These are phyloP conservation scores for Ganoderma lucidum DNA, from an alignment of 1,284 basidiomycete genomes.

Conservation along the genomic window DNA sequence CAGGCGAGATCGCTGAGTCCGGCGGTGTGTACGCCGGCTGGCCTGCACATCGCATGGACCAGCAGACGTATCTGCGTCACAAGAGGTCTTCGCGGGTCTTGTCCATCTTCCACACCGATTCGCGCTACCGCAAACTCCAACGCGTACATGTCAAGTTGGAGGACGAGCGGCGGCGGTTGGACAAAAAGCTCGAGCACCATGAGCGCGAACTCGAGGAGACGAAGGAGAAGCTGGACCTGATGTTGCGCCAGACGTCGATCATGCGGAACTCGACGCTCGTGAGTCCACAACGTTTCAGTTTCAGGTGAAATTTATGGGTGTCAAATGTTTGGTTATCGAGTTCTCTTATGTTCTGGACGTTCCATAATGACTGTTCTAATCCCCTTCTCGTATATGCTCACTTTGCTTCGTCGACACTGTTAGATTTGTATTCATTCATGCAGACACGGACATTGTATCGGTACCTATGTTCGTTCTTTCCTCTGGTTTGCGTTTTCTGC, in stretches of 20 bases:
- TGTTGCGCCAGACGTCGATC: constrained; percentile 24
- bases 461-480: neutral
- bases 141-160: constrained; percentile 25
- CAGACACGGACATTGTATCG: neutral
- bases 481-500: neutral
- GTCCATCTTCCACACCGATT: constrained; percentile 19
- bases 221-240: constrained; percentile 26
- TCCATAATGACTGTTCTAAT: neutral
- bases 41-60: constrained; percentile 44
- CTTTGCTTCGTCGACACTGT: neutral
- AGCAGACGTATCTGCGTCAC: constrained; percentile 23
- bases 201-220: constrained; percentile 28
- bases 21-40: constrained; percentile 51
- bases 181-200: constrained; percentile 26
- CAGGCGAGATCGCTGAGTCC: constrained; percentile 54
- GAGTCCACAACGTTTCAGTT: neutral
- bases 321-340: neutral
- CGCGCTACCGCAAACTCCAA: constrained; percentile 29
- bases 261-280: constrained; percentile 21
- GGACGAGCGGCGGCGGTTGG: constrained; percentile 26
- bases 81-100: constrained; percentile 22
- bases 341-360: neutral
- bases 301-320: neutral
- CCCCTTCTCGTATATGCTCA: neutral
- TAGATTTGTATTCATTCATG: neutral